A percentile compares a stretch with the other conserved stretches of the same genome.
These are phyloP conservation scores for Pichia ethanolica DNA, from an alignment of 805 yeast genomes.

Conservation along the genomic window DNA sequence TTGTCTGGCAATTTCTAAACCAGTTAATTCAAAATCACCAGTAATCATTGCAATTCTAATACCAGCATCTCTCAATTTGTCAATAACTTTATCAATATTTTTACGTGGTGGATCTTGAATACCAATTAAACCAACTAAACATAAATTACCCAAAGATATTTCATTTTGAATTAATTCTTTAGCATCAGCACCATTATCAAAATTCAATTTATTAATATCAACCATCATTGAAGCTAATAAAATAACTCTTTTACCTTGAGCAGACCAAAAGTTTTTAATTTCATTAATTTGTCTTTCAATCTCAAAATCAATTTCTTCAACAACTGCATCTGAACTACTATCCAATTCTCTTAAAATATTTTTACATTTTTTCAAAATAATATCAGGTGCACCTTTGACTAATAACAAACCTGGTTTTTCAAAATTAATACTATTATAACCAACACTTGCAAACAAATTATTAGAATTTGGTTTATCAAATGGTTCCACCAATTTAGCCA, in stretches of 20 bases:
- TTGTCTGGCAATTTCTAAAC: conserved; percentile 29
- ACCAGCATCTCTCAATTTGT: conserved; percentile 32
- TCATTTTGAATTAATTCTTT: conserved; percentile 7
- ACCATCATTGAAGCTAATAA: conserved; percentile 24
- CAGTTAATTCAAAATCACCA: conserved; percentile 30
- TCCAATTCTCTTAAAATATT: background rate
- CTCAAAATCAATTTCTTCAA: conserved; percentile 16
- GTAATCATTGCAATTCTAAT: conserved; percentile 37
- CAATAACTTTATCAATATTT: conserved; percentile 28
- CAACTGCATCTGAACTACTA: conserved; percentile 6
- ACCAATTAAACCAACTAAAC: conserved; percentile 34
- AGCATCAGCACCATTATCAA: conserved; percentile 1
- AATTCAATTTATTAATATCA: conserved; percentile 14
- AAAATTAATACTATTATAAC: conserved; percentile 17
- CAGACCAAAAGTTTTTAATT: conserved; percentile 31
- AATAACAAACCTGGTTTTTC: background rate
- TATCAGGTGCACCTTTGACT: conserved; percentile 1
- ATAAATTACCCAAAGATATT: conserved; percentile 13
- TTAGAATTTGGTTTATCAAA: conserved; percentile 41
- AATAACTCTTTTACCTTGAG: conserved; percentile 31
- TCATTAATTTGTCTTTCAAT: conserved; percentile 17
- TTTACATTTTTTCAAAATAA: background rate
- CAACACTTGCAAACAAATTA: conserved; percentile 29
- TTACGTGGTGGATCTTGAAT: conserved; percentile 39
- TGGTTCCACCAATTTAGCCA: conserved; percentile 30